These are phyloP conservation scores for Urochloa ruziziensis DNA, from an alignment of 176 grass and related monocot species.

Conservation along the genomic window DNA sequence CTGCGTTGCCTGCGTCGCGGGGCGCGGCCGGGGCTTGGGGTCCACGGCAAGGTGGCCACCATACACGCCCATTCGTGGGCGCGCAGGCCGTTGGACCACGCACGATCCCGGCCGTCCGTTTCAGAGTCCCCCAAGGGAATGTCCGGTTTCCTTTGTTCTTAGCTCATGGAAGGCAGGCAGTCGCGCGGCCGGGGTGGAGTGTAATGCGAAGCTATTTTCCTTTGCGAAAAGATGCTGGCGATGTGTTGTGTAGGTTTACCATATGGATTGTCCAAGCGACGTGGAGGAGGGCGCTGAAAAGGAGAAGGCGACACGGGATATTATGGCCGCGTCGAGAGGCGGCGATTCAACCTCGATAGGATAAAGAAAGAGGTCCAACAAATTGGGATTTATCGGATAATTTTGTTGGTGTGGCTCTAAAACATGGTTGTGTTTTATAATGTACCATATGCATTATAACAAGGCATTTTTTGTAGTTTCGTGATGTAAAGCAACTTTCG, in stretches of 20 bases:
- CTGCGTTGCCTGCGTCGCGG: neutral
- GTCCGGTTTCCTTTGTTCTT: neutral
- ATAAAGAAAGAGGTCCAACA: too few species aligned
- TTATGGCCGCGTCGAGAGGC: neutral
- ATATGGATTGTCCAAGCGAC: neutral
- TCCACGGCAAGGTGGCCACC: neutral
- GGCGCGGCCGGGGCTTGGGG: slow-evolving; percentile 7
- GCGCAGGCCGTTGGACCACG: slow-evolving; percentile 3
- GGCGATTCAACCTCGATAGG: neutral
- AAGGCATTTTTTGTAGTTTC: too few species aligned
- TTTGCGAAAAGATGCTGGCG: neutral
- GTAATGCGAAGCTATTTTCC: neutral
- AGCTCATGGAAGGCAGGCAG: neutral
- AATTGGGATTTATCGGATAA: too few species aligned
- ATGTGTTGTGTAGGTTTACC: neutral
- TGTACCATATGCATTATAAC: too few species aligned
- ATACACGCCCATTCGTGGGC: neutral
- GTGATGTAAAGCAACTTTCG: too few species aligned
- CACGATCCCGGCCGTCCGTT: slow-evolving; percentile 34
- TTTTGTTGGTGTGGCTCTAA: too few species aligned
- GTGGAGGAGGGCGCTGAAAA: neutral
- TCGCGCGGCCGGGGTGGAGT: too few species aligned
- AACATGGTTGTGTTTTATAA: too few species aligned
- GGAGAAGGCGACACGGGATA: neutral
- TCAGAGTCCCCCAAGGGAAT: slow-evolving; percentile 1